These are phyloP conservation scores for Alternaria atra DNA, from an alignment of 2,329 filamentous ascomycete species.

Conservation along the genomic window DNA sequence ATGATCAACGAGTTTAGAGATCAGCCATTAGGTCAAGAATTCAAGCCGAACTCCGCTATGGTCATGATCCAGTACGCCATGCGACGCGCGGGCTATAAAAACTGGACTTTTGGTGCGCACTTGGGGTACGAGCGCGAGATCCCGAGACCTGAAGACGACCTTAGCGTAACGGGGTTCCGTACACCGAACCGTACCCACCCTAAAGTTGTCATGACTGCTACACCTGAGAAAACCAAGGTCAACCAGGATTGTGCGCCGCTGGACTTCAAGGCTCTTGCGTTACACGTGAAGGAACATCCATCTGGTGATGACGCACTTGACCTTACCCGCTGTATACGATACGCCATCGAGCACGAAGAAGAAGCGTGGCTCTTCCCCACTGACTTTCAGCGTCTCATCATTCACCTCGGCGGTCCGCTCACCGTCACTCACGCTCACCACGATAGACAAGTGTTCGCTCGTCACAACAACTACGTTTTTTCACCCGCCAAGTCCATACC, in stretches of 20 bases:
- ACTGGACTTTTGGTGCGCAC: conserved; percentile 28
- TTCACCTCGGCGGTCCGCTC: conserved; percentile 27
- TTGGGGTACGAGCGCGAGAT: conserved; percentile 4
- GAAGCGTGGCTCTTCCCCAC: conserved; percentile 38
- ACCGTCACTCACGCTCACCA: conserved; percentile 25
- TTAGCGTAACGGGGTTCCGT: conserved; percentile 33
- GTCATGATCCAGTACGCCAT: conserved; percentile 37
- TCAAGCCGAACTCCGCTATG: conserved; percentile 21
- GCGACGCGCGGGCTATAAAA: conserved; percentile 21
- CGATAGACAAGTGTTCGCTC: conserved; percentile 28
- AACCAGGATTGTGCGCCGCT: conserved; percentile 21
- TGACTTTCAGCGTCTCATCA: conserved; percentile 31
- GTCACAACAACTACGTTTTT: conserved; percentile 16
- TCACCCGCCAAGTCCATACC: conserved; percentile 1
- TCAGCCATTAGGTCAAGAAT: conserved; percentile 4
- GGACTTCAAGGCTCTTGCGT: conserved; percentile 35
- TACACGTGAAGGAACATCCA: conserved; percentile 34
- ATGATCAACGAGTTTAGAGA: conserved; percentile 29
- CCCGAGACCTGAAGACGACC: conserved; percentile 12
- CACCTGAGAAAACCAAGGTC: not conserved
- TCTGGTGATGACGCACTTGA: conserved; percentile 38
- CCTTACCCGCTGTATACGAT: conserved; percentile 37
- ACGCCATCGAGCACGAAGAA: conserved; percentile 28
- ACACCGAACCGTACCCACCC: conserved; percentile 27
- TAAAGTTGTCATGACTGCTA: conserved; percentile 10